Conservation (phyloP, 148 eudicot species). For the Vaccinium macrocarpon region DNA sequence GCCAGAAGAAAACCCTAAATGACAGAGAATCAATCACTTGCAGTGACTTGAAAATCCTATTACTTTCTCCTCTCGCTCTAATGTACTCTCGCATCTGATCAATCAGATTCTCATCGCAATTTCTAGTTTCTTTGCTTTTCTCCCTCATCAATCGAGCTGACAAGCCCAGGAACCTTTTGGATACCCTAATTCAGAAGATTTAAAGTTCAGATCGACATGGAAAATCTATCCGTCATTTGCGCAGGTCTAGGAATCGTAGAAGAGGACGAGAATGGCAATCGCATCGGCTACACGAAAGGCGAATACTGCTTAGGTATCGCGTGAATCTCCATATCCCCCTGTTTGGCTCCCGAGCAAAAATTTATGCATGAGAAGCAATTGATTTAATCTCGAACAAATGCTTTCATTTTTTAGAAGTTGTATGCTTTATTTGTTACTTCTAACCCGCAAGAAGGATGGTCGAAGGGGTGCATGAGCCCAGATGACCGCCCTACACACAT, state of each 20-base stretch:
- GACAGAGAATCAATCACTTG: not conserved
- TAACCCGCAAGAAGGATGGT: too few species aligned
- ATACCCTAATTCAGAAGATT: constrained; percentile 25
- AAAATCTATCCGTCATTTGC: constrained; percentile 71
- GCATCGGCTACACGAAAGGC: constrained; percentile 44
- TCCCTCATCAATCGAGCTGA: not conserved
- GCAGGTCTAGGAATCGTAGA: constrained; percentile 69
- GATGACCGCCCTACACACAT: too few species aligned
- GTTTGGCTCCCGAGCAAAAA: not conserved
- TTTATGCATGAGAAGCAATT: not conserved
- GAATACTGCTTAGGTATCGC: constrained; percentile 63
- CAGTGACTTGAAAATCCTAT: not conserved
- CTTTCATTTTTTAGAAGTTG: not conserved
- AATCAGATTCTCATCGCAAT: not conserved
- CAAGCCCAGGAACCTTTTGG: not conserved
- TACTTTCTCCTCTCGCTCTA: not conserved
- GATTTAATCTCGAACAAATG: not conserved
- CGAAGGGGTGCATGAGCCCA: too few species aligned
- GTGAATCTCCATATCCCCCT: constrained; percentile 4
- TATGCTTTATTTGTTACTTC: not conserved
- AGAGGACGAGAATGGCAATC: constrained; percentile 61
- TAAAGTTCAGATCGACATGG: constrained; percentile 39
- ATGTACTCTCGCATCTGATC: not conserved
- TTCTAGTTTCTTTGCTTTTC: not conserved
- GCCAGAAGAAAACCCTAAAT: constrained; percentile 6